A percentile compares a stretch with the other conserved stretches of the same genome.
Conservation (phyloP, 2,329 filamentous ascomycete species). For the Trichophyton mentagrophytes region DNA sequence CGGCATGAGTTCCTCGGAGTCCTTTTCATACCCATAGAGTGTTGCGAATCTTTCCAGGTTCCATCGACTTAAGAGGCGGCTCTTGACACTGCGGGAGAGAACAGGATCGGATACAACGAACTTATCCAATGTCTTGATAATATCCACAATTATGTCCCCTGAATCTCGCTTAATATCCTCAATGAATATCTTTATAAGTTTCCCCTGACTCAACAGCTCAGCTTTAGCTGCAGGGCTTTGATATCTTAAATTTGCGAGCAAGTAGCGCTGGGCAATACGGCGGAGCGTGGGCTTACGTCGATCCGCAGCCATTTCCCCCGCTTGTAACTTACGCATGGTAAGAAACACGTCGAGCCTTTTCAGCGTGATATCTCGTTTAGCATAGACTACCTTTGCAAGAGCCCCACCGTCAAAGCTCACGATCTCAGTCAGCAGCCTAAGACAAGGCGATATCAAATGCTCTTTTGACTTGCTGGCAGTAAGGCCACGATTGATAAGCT, state of each 20-base stretch:
- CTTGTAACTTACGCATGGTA: conserved; percentile 46
- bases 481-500: conserved; percentile 65
- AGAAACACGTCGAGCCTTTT: conserved; percentile 71
- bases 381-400: conserved; percentile 63
- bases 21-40: conserved; percentile 48
- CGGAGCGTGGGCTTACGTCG: conserved; percentile 62
- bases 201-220: conserved; percentile 65
- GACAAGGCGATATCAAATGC: conserved; percentile 74
- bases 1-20: conserved; percentile 33
- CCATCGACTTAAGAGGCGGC: conserved; percentile 59
- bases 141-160: conserved; percentile 59
- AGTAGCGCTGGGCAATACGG: conserved; percentile 68
- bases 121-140: conserved; percentile 56
- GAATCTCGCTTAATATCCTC: conserved; percentile 68
- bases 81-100: conserved; percentile 61
- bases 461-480: conserved; percentile 72
- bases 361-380: conserved; percentile 64
- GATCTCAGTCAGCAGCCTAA: conserved; percentile 77
- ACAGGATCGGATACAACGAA: conserved; percentile 63
- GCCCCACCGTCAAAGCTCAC: conserved; percentile 74
- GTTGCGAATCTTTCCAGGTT: conserved; percentile 59
- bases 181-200: conserved; percentile 57
- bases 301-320: conserved; percentile 48
- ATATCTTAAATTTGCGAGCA: conserved; percentile 66
- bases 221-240: conserved; percentile 64